These are phyloP conservation scores for Ploettnerulaceae sp. DNA, from an alignment of 2,329 filamentous ascomycete genomes.

Conservation along the genomic window DNA sequence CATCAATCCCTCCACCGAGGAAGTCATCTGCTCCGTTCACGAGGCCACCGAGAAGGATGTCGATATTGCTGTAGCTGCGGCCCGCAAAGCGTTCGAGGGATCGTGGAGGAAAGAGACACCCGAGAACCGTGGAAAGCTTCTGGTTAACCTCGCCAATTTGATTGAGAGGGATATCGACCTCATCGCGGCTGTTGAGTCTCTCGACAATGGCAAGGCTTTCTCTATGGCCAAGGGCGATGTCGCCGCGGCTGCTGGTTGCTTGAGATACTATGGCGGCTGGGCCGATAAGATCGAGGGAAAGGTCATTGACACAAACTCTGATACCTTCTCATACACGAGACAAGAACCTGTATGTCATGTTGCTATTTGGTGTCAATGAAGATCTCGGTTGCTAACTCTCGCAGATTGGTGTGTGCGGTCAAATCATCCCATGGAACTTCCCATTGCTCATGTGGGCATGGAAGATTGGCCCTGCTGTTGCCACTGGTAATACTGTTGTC, in stretches of 20 bases:
- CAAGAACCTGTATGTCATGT: slow-evolving; percentile 57
- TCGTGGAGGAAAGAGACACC: slow-evolving; percentile 65
- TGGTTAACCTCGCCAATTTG: slow-evolving; percentile 75
- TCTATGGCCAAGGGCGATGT: slow-evolving; percentile 73
- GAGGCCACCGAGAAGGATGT: slow-evolving; percentile 87
- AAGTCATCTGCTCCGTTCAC: slow-evolving; percentile 75
- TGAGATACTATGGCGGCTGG: slow-evolving; percentile 80
- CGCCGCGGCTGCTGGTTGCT: slow-evolving; percentile 57
- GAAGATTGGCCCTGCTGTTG: slow-evolving; percentile 62
- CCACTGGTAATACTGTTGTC: slow-evolving; percentile 54
- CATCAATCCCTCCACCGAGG: slow-evolving; percentile 82
- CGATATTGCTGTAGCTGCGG: slow-evolving; percentile 75
- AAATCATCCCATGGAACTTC: slow-evolving; percentile 73
- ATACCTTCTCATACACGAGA: slow-evolving; percentile 63
- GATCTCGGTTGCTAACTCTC: background rate
- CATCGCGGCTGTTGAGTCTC: slow-evolving; percentile 76
- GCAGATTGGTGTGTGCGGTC: slow-evolving; percentile 60
- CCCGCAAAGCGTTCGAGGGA: slow-evolving; percentile 79
- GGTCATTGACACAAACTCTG: slow-evolving; percentile 59
- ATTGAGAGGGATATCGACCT: slow-evolving; percentile 72
- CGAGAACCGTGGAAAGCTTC: slow-evolving; percentile 61
- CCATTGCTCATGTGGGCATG: slow-evolving; percentile 60
- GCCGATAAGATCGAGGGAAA: slow-evolving; percentile 69
- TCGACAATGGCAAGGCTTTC: slow-evolving; percentile 85
- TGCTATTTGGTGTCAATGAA: background rate